Evolutionary conservation across 208 protist genomes (phyloP), one percentile per base, ranked within the genome.

Genomic region (Dictyostelium gargantuum): DNA sequence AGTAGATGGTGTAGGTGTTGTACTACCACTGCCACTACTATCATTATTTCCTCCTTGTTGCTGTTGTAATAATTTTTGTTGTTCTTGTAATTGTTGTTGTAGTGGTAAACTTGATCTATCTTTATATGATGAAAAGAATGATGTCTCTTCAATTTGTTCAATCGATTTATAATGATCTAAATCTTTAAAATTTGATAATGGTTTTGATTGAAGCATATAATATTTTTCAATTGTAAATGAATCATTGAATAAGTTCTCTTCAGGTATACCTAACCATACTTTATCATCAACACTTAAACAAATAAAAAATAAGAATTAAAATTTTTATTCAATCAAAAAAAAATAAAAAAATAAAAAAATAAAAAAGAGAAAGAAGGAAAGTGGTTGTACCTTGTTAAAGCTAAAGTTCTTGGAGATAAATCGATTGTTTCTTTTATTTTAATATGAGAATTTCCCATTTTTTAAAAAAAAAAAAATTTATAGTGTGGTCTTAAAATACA

Each of bases 191-290:
- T 89, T 89, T 38, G 82, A 89, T 13, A 89, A 77, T 54, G 82
- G 82, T 77, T 80, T 84, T 17, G 75, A 48, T 42, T 92, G 86
- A 11, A 92, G 32, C 61, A 92, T 92, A 77, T 84, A 84, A 63
- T 92, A 92, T 40, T 92, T 92, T 63, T 92, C 86, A 68, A 84
- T 92, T 8, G 86, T 84, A 63, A 92, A 92, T 84, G 86, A 92
- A 52, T 92, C 74, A 76, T 92, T 92, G 63, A 92, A 92, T 52
- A 92, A 54, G 58, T 92, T 92, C 26, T 81, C 86, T 40, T 92
- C 86, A 21, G 75, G 75, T 77, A 92, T 84, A 42, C 76, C 86
- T 21, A 92, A 46, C 86, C 86, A 92, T 26, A 84, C 77, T 29
- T 92, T 92, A 68, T 92, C 86, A 76, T 92, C 86, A 42, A 92